Conservation (phyloP, 257 asterid genomes). For the Solanum neorickii region DNA sequence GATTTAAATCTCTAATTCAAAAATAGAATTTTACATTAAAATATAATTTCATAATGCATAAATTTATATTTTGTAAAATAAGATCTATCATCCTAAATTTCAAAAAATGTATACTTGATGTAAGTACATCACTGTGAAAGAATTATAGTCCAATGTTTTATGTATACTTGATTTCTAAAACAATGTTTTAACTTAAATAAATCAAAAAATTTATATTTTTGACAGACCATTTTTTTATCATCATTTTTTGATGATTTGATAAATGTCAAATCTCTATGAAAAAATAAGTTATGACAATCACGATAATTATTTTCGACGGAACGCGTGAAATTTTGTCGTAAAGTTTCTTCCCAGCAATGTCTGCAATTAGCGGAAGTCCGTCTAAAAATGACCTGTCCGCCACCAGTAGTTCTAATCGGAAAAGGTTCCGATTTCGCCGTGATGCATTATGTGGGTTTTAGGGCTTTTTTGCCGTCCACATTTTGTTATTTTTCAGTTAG, state of each 20-base stretch:
- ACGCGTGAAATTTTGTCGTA: neutral
- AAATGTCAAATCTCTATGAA: neutral
- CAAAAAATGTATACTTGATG: neutral
- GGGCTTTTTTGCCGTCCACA: neutral
- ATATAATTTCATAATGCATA: neutral
- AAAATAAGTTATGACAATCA: neutral
- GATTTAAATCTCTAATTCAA: neutral
- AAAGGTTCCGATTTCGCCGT: conserved; percentile 32
- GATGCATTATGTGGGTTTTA: conserved; percentile 55
- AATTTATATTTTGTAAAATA: too few relatives aligned
- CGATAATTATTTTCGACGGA: neutral
- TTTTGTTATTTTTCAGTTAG: neutral
- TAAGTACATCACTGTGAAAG: neutral
- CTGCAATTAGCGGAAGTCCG: conserved; percentile 14
- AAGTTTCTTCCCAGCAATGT: conserved; percentile 18
- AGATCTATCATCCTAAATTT: neutral
- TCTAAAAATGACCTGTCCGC: conserved; percentile 33
- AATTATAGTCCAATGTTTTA: neutral
- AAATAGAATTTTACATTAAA: too few relatives aligned
- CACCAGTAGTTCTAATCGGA: conserved; percentile 62
- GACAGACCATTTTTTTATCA: neutral
- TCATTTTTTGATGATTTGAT: neutral
- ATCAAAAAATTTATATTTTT: neutral
- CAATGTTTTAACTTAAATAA: neutral
- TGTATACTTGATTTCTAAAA: neutral